Evolutionary conservation across 2,329 filamentous ascomycete genomes (phyloP).

Genomic region (Fusarium vanettenii): DNA sequence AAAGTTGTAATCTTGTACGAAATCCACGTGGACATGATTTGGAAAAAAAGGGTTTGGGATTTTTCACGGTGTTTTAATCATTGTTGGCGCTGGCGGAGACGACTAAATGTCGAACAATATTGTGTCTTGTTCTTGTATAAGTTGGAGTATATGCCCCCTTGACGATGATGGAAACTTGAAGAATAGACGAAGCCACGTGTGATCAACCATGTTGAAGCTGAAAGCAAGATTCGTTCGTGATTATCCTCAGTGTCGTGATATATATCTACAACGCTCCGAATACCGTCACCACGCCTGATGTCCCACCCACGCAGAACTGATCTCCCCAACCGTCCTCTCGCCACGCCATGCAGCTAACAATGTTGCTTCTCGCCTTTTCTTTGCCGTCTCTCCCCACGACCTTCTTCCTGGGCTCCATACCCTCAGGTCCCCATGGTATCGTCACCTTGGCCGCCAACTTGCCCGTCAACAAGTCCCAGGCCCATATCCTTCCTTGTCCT

Average conservation of each 20-base stretch:
- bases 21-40: neutral
- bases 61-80: slow-evolving; percentile 6
- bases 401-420: slow-evolving; percentile 60
- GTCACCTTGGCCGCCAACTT: slow-evolving; percentile 71
- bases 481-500: slow-evolving; percentile 73
- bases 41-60: slow-evolving; percentile 12
- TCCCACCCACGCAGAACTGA: slow-evolving; percentile 74
- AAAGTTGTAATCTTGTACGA: slow-evolving; percentile 15
- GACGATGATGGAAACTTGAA: slow-evolving; percentile 22
- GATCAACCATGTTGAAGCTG: neutral
- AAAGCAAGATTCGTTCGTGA: neutral
- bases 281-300: slow-evolving; percentile 73
- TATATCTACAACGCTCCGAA: slow-evolving; percentile 58
- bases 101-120: slow-evolving; percentile 17
- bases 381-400: slow-evolving; percentile 70
- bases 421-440: slow-evolving; percentile 67
- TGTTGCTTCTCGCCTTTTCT: slow-evolving; percentile 68
- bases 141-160: slow-evolving; percentile 19
- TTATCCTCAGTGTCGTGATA: neutral
- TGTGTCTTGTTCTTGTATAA: slow-evolving; percentile 9
- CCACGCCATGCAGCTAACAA: slow-evolving; percentile 73
- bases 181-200: slow-evolving; percentile 4
- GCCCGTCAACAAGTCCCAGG: slow-evolving; percentile 87
- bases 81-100: slow-evolving; percentile 37
- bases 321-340: slow-evolving; percentile 71